Evolutionary conservation across 2,329 filamentous ascomycete species (phyloP).

Genomic region (Periconia sp.): DNA sequence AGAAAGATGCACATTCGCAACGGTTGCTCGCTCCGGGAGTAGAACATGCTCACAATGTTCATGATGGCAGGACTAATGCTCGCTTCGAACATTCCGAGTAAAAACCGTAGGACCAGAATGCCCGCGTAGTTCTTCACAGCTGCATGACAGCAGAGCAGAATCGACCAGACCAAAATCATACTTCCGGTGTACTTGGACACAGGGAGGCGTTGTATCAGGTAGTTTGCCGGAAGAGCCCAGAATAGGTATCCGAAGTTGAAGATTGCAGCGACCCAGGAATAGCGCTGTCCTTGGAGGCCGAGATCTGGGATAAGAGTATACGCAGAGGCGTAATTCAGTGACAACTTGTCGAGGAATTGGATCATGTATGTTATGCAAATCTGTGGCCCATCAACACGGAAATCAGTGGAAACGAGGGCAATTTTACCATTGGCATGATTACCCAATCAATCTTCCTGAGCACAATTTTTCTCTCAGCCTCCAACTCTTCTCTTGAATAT

Average conservation of each 20-base stretch:
- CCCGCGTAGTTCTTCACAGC: slow-evolving; percentile 46
- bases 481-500: slow-evolving; percentile 52
- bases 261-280: slow-evolving; percentile 50
- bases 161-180: slow-evolving; percentile 52
- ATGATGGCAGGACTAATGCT: slow-evolving; percentile 43
- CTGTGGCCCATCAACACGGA: slow-evolving; percentile 18
- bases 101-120: slow-evolving; percentile 40
- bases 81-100: slow-evolving; percentile 47
- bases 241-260: slow-evolving; percentile 54
- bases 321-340: slow-evolving; percentile 49
- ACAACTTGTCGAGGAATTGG: slow-evolving; percentile 54
- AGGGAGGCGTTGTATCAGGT: slow-evolving; percentile 45
- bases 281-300: slow-evolving; percentile 43
- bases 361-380: slow-evolving; percentile 53
- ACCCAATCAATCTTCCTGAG: slow-evolving; percentile 54
- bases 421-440: slow-evolving; percentile 53
- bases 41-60: slow-evolving; percentile 48
- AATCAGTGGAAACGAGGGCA: neutral
- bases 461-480: slow-evolving; percentile 50
- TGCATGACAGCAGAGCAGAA: slow-evolving; percentile 53
- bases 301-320: slow-evolving; percentile 47
- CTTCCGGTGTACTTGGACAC: slow-evolving; percentile 45
- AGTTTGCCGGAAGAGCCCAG: slow-evolving; percentile 49
- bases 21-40: slow-evolving; percentile 41
- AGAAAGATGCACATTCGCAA: slow-evolving; percentile 55